These are phyloP conservation scores for Sporothrix inflata DNA, from an alignment of 2,329 filamentous ascomycete genomes.

Conservation along the genomic window DNA sequence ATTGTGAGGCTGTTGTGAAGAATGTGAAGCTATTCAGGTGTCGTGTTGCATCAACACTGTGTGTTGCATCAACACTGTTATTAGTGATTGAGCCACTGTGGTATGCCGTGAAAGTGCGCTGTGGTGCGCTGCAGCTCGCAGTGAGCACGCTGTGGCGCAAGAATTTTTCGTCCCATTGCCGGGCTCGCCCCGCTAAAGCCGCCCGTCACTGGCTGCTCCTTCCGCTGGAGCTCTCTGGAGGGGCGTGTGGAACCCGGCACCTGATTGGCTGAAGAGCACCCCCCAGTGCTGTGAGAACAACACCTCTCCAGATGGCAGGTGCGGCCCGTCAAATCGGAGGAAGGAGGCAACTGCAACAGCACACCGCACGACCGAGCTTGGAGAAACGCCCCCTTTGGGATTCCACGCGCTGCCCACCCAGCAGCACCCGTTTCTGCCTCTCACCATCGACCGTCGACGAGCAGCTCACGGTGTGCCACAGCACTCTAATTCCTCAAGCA, in stretches of 20 bases:
- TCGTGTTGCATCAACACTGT: not conserved
- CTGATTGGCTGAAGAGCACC: constrained; percentile 24
- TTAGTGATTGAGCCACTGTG: not conserved
- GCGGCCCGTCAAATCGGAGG: not conserved
- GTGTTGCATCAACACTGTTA: not conserved
- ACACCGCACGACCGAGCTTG: constrained; percentile 13
- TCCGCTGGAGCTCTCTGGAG: constrained; percentile 24
- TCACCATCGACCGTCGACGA: not conserved
- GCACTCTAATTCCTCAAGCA: not conserved
- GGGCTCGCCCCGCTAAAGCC: not conserved
- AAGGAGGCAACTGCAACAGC: not conserved
- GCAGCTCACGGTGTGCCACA: not conserved
- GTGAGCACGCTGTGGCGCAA: constrained; percentile 7
- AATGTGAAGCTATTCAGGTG: not conserved
- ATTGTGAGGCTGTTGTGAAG: constrained; percentile 3
- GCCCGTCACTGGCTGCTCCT: constrained; percentile 2
- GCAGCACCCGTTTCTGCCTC: constrained; percentile 13
- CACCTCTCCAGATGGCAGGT: constrained; percentile 19
- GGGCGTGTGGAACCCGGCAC: not conserved
- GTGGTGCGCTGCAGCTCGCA: not conserved
- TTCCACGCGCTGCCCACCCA: not conserved
- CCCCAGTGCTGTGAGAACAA: not conserved
- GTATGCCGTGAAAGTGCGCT: not conserved
- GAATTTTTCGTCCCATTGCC: not conserved
- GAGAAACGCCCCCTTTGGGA: not conserved